Evolutionary conservation across 306 rosid genomes (phyloP), one percentile per base, ranked within the genome.

Genomic region (Vachellia pachyceras): DNA sequence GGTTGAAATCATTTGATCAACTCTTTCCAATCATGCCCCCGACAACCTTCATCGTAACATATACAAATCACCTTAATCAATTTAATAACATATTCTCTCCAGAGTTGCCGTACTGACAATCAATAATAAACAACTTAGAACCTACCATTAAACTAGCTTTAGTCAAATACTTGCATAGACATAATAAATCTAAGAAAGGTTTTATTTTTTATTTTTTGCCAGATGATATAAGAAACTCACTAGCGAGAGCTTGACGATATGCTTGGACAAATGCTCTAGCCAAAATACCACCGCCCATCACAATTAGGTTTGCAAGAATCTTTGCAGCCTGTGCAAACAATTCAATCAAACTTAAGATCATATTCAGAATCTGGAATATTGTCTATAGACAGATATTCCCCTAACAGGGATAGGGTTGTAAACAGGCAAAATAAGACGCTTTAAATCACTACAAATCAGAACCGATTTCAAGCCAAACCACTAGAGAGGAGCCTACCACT

Each of bases 241-340:
- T 92, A 9, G 90, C 13, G 77, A 94, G 87, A 1, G 97, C 98
- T 82, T 92, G 94, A 82, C 91, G 98, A 80, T 92, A 94, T 49
- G 97, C 98, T 79, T 88, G 94, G 73, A 90, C 86, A 54, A 94
- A 77, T 75, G 97, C 98, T 85, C 91, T 88, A 20, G 89, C 97
- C 88, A 94, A 77, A 69, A 92, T 87, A 70, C 92, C 91, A 57
- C 94, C 90, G 14, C 98, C 97, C 92, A 89, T 87, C 68, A 94
- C 92, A 68, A 94, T 65, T 75, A 94, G 85, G 82, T 91, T 94
- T 6, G 94, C 96, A 44, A 94, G 91, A 87, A 94, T 84, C 90
- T 86, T 94, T 18, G 97, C 86, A 78, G 97, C 98, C 98, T 94
- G 96, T 60, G 75, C 37, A 83, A 50, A 84, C 7, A 47, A 33